Evolutionary conservation across 2,329 filamentous ascomycete genomes (phyloP), one percentile per base, ranked within the genome.

Genomic region (Sporothrix sp.): DNA sequence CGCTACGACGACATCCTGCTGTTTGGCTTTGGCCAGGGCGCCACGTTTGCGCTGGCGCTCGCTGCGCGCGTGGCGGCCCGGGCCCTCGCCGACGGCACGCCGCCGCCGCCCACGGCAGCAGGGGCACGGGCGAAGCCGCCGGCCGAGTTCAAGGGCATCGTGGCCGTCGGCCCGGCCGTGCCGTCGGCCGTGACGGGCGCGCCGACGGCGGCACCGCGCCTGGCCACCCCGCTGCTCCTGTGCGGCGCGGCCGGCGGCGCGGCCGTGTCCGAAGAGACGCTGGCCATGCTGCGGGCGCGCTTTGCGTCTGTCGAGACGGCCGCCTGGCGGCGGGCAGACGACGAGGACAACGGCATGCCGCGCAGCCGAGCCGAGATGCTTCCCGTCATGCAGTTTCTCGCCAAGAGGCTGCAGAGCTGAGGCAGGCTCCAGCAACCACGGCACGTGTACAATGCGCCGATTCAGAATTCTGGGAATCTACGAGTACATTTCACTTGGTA

Each of bases 361-460:
- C 71, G 73, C 40, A 84, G 75, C 62, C 74, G 84, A 48, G 88
- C 94, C 10, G 90, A 97, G 72, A 90, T 94, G 76, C 62, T 90
- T 60, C 89, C 90, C 0, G 76, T 96, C 54, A 96, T 96, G 88
- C 79, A 84, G 61, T 96, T 84, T 59, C 76, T 89, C 59, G 82
- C 83, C 0, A 75, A 83, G 46, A 75, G 83, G 60, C 65, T 93
- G 58, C 37, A 33, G 38, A n/a, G 32, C 23, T 45, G 43, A 45
- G 18, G 7, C 36, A n/a, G n/a, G n/a, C n/a, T n/a, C n/a, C n/a
- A n/a, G n/a, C n/a, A n/a, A n/a, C n/a, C n/a, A n/a, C n/a, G n/a
- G n/a, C n/a, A n/a, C n/a, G n/a, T n/a, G n/a, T n/a, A n/a, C n/a
- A n/a, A n/a, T n/a, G n/a, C n/a, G n/a, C n/a, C n/a, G n/a, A n/a